Conservation (phyloP, 768 basidiomycete genomes). For the Leccinum ochraceum region DNA sequence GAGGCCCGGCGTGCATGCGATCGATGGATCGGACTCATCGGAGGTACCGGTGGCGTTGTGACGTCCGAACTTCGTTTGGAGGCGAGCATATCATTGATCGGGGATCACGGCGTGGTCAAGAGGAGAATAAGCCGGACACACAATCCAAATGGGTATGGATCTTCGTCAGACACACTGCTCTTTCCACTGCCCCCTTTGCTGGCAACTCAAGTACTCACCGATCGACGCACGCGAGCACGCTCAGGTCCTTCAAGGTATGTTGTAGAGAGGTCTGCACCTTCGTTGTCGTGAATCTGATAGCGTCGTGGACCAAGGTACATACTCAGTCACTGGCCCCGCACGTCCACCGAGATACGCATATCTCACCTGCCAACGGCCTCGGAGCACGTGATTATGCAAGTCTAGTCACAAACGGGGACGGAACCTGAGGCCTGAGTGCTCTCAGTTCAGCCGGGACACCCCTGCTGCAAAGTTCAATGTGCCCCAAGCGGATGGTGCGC, state of each 20-base stretch:
- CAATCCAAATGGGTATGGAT: constrained; percentile 1
- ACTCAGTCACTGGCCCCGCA: too few species aligned
- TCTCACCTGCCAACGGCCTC: constrained; percentile 55
- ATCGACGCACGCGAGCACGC: constrained; percentile 43
- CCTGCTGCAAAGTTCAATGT: constrained; percentile 63
- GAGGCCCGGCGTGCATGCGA: constrained; percentile 38
- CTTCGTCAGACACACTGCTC: neutral
- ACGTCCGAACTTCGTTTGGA: neutral
- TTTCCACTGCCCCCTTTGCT: neutral
- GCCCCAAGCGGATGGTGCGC: constrained; percentile 76
- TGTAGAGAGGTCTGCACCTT: constrained; percentile 57
- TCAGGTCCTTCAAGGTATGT: constrained; percentile 53
- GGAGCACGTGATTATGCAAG: neutral
- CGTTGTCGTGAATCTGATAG: constrained; percentile 60
- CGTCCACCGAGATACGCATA: neutral
- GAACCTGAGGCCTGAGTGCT: constrained; percentile 16
- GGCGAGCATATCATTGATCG: neutral
- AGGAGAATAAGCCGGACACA: neutral
- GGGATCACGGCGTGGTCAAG: neutral
- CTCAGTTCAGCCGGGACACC: constrained; percentile 49
- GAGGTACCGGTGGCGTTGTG: neutral
- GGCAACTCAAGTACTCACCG: constrained; percentile 32
- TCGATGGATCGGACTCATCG: neutral
- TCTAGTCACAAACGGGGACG: neutral
- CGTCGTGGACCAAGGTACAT: neutral